Conservation (phyloP, 352 stramenopile species). For the Phytopythium delawarense region DNA sequence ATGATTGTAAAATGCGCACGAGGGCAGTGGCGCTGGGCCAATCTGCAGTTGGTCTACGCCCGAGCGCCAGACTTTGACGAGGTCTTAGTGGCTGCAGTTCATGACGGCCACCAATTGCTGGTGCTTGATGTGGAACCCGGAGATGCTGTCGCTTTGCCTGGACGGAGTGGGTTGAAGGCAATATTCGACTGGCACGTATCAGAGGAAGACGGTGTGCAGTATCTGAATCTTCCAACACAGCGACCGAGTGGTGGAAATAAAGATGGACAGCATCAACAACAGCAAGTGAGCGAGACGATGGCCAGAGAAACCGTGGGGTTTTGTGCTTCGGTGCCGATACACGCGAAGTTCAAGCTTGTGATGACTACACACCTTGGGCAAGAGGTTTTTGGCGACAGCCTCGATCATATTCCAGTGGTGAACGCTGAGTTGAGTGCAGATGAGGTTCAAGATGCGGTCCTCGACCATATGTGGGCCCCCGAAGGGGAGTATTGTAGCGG, state of each 20-base stretch:
- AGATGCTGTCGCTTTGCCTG: slow-evolving; percentile 17
- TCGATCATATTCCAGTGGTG: slow-evolving; percentile 30
- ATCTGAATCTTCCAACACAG: slow-evolving; percentile 17
- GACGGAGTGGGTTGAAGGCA: slow-evolving; percentile 13
- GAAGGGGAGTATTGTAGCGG: slow-evolving; percentile 9
- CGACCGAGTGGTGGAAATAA: not conserved
- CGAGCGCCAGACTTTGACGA: slow-evolving; percentile 29
- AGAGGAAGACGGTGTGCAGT: slow-evolving; percentile 13
- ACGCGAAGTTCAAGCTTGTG: slow-evolving; percentile 39
- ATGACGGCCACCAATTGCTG: slow-evolving; percentile 45
- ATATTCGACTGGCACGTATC: slow-evolving; percentile 30
- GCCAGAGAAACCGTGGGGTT: not conserved
- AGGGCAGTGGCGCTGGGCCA: slow-evolving; percentile 35
- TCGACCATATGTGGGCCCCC: slow-evolving; percentile 47
- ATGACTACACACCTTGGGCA: slow-evolving; percentile 27
- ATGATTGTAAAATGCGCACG: slow-evolving; percentile 36
- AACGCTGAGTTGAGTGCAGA: slow-evolving; percentile 20
- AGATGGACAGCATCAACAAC: not conserved
- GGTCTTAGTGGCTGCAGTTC: slow-evolving; percentile 28
- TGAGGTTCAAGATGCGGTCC: slow-evolving; percentile 28
- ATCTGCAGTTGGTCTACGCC: slow-evolving; percentile 39
- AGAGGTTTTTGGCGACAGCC: slow-evolving; percentile 34
- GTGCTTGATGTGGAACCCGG: slow-evolving; percentile 53
- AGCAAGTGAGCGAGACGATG: not conserved
- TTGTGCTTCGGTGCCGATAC: slow-evolving; percentile 19